phyloP scores from a whole-genome alignment of 2,329 filamentous ascomycete genomes.

The Claviceps digitariae region DNA sequence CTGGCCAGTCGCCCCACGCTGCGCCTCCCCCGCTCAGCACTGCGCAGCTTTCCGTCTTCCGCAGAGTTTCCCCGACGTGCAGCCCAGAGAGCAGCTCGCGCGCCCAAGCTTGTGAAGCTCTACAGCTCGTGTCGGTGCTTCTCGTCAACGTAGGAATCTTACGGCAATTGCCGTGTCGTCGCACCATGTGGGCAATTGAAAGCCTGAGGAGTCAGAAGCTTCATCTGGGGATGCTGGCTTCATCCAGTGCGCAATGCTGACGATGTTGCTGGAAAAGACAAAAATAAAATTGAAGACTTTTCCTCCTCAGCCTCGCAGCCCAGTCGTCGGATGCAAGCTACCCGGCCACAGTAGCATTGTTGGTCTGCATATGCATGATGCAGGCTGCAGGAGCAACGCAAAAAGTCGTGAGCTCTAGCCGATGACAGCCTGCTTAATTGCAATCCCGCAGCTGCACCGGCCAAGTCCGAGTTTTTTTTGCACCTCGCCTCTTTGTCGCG shows the following conservation, averaged over 20 bases:
- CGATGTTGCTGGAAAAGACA: background rate
- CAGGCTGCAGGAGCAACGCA: background rate
- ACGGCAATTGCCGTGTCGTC: background rate
- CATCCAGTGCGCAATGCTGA: background rate
- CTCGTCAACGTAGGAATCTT: background rate
- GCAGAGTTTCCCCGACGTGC: background rate
- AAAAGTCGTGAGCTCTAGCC: background rate
- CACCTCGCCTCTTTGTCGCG: background rate
- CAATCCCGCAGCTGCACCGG: background rate
- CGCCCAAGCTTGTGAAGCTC: background rate
- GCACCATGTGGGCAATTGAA: background rate
- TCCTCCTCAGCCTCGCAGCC: background rate
- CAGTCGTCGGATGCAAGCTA: background rate
- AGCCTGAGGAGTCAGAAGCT: background rate
- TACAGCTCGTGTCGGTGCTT: background rate
- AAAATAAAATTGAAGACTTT: too few species aligned
- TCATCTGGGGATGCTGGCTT: background rate
- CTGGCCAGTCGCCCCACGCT: conserved; percentile 3
- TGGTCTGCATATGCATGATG: conserved; percentile 2
- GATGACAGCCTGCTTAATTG: conserved; percentile 3
- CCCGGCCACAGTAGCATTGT: background rate
- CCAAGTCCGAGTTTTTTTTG: background rate
- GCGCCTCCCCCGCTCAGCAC: too few species aligned
- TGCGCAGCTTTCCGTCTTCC: background rate
- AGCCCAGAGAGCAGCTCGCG: background rate